Evolutionary conservation across 1,139 yeast species (phyloP), one percentile per base, ranked within the genome.

Genomic region (Protomyces inouyei): DNA sequence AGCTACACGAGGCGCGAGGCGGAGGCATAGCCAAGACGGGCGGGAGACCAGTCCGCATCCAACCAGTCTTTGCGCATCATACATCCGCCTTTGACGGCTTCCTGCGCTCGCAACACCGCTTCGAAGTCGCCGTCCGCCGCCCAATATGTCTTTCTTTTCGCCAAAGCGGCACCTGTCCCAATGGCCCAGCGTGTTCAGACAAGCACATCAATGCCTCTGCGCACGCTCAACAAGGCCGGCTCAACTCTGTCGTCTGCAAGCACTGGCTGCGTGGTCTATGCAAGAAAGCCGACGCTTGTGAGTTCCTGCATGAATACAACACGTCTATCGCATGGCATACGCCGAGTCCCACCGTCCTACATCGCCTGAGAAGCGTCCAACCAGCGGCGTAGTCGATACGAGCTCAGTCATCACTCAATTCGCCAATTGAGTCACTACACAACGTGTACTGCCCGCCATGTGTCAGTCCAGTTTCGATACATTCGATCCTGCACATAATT

Each of bases 231-330:
- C 48, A 43, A 16, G 76, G 90, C 86, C 75, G 83, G 83, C 70
- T 90, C 52, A 61, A 40, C 68, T 66, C 56, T 70, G 85, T 86
- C 64, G 98, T 93, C 18, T 93, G 98, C 75, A 93, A 95, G 80
- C 98, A 93, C 79, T 93, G 99, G 99, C 83, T 95, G 57, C 83
- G 98, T 70, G 98, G 98, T 0, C 82, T 95, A 46, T 95, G 99
- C 76, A 95, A 95, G 77, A 93, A 92, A 78, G 96, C 95, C 64
- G 97, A 92, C 71, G 92, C 88, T 69, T 95, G 98, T 76, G 99
- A 95, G 77, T 95, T 90, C 72, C 77, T 95, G 60, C 99, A 95
- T 76, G 99, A 95, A 73, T 93, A 92, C 74, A 93, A 93, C 73
- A 78, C 96, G 35, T 59, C 10, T 28, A 52, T 18, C 56, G 63